phyloP scores from a whole-genome alignment of 164 flowering plant species.

The Malania oleifera region DNA sequence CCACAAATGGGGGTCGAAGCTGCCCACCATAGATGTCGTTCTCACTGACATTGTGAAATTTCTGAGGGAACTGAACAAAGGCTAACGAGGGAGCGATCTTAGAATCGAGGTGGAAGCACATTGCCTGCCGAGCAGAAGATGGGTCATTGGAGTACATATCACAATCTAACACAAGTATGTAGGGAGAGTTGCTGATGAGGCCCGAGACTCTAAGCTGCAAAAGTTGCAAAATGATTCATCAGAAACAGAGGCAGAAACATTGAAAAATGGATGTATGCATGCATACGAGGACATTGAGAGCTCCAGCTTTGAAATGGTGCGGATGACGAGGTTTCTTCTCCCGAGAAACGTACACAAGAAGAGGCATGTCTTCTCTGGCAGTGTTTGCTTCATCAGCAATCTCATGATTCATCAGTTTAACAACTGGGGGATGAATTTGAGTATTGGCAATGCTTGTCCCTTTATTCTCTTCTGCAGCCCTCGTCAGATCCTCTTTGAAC shows the following conservation, averaged over 20 bases:
- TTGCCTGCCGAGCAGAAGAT: slow-evolving; percentile 43
- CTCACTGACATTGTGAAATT: slow-evolving; percentile 31
- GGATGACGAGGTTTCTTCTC: slow-evolving; percentile 42
- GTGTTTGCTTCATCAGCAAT: not conserved
- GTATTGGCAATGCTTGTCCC: no score
- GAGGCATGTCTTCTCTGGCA: slow-evolving; percentile 23
- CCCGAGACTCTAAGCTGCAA: slow-evolving; percentile 57
- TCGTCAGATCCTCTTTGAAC: slow-evolving; percentile 20
- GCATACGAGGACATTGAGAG: slow-evolving; percentile 57
- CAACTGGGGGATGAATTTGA: no score
- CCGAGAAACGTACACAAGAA: slow-evolving; percentile 47
- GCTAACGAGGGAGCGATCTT: slow-evolving; percentile 24
- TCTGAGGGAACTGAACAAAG: slow-evolving; percentile 54
- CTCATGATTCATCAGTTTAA: slow-evolving; percentile 12
- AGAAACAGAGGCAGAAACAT: not conserved
- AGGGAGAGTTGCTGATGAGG: slow-evolving; percentile 43
- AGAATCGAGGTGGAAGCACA: slow-evolving; percentile 52
- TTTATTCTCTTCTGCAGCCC: slow-evolving; percentile 10
- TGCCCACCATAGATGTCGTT: slow-evolving; percentile 43
- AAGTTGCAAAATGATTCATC: no score
- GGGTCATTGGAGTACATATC: slow-evolving; percentile 56
- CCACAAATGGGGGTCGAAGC: slow-evolving; percentile 20
- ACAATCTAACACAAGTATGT: slow-evolving; percentile 46
- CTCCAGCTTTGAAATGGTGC: slow-evolving; percentile 59
- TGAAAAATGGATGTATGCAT: not conserved